These are phyloP conservation scores for Suillus americanus DNA, from an alignment of 768 basidiomycete genomes.

Conservation along the genomic window DNA sequence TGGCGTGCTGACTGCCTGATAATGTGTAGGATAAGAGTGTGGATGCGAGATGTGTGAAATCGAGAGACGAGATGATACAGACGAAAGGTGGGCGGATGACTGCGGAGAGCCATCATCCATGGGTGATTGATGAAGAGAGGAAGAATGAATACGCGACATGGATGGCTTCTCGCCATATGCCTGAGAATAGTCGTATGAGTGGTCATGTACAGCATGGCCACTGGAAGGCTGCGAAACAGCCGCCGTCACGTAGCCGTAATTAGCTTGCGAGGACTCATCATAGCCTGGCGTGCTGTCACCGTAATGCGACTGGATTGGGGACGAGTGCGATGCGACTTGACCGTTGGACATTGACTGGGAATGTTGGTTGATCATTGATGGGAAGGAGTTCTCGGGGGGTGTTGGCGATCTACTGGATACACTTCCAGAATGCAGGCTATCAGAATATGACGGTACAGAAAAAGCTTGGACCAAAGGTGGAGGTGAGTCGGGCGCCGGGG, in stretches of 20 bases:
- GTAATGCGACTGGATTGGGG: constrained; percentile 29
- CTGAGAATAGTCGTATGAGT: constrained; percentile 25
- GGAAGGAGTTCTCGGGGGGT: constrained; percentile 44
- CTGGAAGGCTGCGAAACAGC: constrained; percentile 24
- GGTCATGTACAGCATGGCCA: constrained; percentile 25
- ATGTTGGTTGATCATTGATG: constrained; percentile 31
- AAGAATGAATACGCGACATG: constrained; percentile 29
- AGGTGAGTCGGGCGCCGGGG: constrained; percentile 54
- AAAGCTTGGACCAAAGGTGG: constrained; percentile 52
- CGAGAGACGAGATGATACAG: constrained; percentile 53
- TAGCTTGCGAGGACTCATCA: constrained; percentile 31
- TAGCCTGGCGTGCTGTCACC: constrained; percentile 31
- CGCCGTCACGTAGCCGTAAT: constrained; percentile 27
- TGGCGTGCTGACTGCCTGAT: constrained; percentile 37
- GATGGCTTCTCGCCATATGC: constrained; percentile 31
- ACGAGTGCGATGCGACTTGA: constrained; percentile 29
- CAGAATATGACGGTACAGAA: constrained; percentile 20
- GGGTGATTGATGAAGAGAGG: constrained; percentile 27
- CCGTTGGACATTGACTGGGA: constrained; percentile 38
- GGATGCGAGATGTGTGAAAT: constrained; percentile 62
- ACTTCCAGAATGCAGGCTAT: constrained; percentile 31
- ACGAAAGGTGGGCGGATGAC: constrained; percentile 28
- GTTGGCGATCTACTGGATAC: constrained; percentile 44
- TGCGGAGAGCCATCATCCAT: constrained; percentile 32
- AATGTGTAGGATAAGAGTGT: constrained; percentile 41